Evolutionary conservation across 2,329 filamentous ascomycete species (phyloP).

Genomic region (Sordariomycetes sp.): DNA sequence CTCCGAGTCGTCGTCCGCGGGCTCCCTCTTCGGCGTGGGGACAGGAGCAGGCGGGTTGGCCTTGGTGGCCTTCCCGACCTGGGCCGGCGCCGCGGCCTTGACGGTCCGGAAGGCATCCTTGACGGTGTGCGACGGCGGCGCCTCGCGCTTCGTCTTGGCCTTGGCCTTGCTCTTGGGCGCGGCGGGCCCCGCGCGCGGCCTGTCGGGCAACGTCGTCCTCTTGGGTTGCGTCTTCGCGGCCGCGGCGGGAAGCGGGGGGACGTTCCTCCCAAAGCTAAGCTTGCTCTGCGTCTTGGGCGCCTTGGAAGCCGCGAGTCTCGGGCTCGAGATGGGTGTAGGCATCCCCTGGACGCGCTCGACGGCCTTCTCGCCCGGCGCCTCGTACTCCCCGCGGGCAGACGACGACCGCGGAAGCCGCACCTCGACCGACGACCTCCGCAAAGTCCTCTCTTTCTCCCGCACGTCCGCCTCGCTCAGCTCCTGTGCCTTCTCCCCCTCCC

Average conservation of each 20-base stretch:
- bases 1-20: constrained; percentile 7
- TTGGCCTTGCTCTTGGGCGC: not conserved
- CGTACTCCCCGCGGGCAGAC: not conserved
- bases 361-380: constrained; percentile 14
- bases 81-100: constrained; percentile 16
- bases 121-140: constrained; percentile 18
- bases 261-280: constrained; percentile 25
- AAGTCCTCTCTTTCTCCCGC: constrained; percentile 19
- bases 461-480: constrained; percentile 26
- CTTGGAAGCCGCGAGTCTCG: constrained; percentile 27
- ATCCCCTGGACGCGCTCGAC: constrained; percentile 29
- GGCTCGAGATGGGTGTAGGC: constrained; percentile 44
- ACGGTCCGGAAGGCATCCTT: constrained; percentile 30
- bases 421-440: constrained; percentile 21
- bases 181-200: not conserved
- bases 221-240: not conserved
- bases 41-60: constrained; percentile 14
- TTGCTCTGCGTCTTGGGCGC: constrained; percentile 32
- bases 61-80: constrained; percentile 9
- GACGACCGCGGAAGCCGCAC: constrained; percentile 8
- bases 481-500: constrained; percentile 33
- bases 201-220: not conserved
- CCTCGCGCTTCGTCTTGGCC: constrained; percentile 14
- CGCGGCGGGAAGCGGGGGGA: not conserved
- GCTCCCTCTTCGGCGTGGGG: constrained; percentile 15